A percentile compares a stretch with the other conserved stretches of the same genome.
phyloP scores from a whole-genome alignment of 2,329 filamentous ascomycete genomes.

The Botrytis pseudocinerea region DNA sequence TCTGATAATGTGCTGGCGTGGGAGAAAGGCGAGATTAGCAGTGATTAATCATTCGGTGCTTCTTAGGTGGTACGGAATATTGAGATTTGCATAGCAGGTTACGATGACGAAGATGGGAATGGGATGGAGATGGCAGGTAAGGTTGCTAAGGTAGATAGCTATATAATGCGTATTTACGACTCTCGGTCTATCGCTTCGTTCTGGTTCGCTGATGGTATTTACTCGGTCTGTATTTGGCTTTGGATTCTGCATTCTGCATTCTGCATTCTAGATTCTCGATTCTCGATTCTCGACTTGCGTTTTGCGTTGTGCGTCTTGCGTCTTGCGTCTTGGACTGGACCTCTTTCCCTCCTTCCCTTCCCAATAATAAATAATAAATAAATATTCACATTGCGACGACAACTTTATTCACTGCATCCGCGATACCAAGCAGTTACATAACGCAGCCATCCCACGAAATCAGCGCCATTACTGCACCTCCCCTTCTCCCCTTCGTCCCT shows the following conservation, averaged over 20 bases:
- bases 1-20: constrained; percentile 1
- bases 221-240: not conserved
- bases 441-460: not conserved
- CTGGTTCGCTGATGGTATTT: no score
- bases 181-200: not conserved
- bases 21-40: not conserved
- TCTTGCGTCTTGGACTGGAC: no score
- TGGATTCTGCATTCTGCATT: no score
- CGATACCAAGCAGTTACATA: not conserved
- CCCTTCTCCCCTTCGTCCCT: not conserved
- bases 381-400: not conserved
- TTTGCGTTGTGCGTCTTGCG: no score
- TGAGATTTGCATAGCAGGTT: not conserved
- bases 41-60: not conserved
- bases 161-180: not conserved
- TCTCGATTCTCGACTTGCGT: no score
- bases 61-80: not conserved
- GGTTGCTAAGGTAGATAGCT: not conserved
- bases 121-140: not conserved
- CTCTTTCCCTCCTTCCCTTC: not conserved
- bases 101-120: constrained; percentile 8
- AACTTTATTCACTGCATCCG: not conserved
- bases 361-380: not conserved
- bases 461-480: not conserved
- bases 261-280: no score